Percentiles rank a stretch among this genome's conserved stretches.
Conservation (phyloP, 2,329 filamentous ascomycete species). For the Fusarium sp. region DNA sequence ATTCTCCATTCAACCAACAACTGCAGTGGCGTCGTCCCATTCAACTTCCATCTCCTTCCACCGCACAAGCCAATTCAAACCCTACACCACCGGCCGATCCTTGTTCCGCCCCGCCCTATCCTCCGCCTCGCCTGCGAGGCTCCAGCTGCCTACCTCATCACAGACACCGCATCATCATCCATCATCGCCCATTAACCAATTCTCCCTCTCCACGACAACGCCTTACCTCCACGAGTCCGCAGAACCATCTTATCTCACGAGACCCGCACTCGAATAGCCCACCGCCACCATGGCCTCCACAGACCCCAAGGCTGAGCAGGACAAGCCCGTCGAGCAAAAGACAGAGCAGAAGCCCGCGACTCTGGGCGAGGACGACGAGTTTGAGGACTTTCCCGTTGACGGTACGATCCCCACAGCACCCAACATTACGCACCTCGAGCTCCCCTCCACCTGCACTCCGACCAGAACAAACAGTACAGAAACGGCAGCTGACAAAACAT, state of each 20-base stretch:
- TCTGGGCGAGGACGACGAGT: conserved; percentile 97
- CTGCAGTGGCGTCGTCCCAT: background rate
- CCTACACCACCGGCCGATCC: conserved; percentile 22
- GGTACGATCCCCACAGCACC: conserved; percentile 64
- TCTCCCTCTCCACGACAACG: background rate
- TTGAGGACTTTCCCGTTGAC: conserved; percentile 98
- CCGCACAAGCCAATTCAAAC: background rate
- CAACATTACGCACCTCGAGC: background rate
- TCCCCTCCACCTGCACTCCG: background rate
- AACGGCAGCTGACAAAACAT: conserved; percentile 4
- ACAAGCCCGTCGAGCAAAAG: conserved; percentile 44
- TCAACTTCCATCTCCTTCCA: background rate
- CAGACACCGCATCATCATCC: conserved; percentile 16
- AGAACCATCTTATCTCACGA: background rate
- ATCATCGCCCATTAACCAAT: background rate
- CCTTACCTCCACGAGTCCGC: background rate
- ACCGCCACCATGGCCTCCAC: conserved; percentile 37
- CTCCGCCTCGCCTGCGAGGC: conserved; percentile 31
- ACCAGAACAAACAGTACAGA: background rate
- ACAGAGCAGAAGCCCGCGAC: conserved; percentile 61
- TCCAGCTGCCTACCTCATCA: conserved; percentile 33
- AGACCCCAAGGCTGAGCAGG: conserved; percentile 43
- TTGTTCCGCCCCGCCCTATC: conserved; percentile 27
- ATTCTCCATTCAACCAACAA: too few species aligned
- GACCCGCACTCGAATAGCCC: background rate